These are phyloP conservation scores for Huntiella savannae DNA, from an alignment of 2,329 filamentous ascomycete species.

Conservation along the genomic window DNA sequence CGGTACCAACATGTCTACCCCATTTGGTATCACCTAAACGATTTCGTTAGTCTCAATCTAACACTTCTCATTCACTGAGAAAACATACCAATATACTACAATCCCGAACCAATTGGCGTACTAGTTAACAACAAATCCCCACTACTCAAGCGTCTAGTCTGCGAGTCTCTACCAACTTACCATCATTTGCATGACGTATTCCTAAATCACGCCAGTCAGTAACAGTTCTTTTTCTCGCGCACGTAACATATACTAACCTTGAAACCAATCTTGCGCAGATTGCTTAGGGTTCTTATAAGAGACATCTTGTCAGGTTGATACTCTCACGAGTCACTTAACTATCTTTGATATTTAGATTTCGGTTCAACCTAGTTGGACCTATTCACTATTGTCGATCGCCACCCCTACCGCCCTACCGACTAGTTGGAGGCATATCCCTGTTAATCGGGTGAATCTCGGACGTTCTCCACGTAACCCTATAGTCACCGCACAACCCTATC, in stretches of 20 bases:
- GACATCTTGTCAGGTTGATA: conserved; percentile 46
- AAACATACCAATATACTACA: conserved; percentile 2
- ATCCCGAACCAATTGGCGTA: not conserved
- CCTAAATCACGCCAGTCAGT: conserved; percentile 28
- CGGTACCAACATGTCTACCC: conserved; percentile 64
- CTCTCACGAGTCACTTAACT: no score
- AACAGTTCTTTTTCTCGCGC: not conserved
- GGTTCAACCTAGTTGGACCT: no score
- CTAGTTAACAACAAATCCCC: not conserved
- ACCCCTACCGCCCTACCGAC: no score
- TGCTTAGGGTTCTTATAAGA: conserved; percentile 66
- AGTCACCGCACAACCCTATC: no score
- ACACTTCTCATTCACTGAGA: not conserved
- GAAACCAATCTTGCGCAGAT: conserved; percentile 70
- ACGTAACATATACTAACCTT: conserved; percentile 41
- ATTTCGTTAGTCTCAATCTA: not conserved
- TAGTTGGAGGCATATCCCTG: no score
- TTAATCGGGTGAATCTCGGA: no score
- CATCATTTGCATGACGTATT: conserved; percentile 82
- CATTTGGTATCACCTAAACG: conserved; percentile 79
- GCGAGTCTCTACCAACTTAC: conserved; percentile 30
- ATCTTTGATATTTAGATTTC: no score
- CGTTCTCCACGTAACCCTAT: no score
- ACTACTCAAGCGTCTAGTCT: not conserved
- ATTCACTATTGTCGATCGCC: no score